Conservation (phyloP, 768 basidiomycete genomes). For the Hericium erinaceus region DNA sequence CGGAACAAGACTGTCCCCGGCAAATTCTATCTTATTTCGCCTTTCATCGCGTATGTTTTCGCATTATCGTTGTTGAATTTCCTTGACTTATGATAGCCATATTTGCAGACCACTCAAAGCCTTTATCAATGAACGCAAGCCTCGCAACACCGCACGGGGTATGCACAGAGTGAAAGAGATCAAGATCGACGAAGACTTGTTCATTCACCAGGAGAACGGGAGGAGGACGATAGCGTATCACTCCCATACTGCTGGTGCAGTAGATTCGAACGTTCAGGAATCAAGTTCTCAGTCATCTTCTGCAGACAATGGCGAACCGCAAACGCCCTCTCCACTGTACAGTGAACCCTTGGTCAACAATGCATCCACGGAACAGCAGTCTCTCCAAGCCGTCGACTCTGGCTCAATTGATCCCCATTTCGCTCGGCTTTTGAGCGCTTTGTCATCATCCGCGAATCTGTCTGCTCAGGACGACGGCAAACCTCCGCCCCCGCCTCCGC, state of each 20-base stretch:
- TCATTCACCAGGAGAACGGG: slow-evolving; percentile 20
- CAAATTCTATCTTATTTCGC: slow-evolving; percentile 92
- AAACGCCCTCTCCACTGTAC: slow-evolving; percentile 56
- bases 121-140: slow-evolving; percentile 58
- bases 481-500: background rate
- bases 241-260: slow-evolving; percentile 21
- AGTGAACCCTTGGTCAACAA: slow-evolving; percentile 30
- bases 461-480: background rate
- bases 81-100: slow-evolving; percentile 3
- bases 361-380: slow-evolving; percentile 19
- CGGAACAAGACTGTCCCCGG: slow-evolving; percentile 57
- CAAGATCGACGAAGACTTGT: slow-evolving; percentile 10
- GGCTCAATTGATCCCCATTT: slow-evolving; percentile 58
- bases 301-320: slow-evolving; percentile 49
- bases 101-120: slow-evolving; percentile 48
- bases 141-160: slow-evolving; percentile 36
- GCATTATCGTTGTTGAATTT: background rate
- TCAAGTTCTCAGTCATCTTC: slow-evolving; percentile 63
- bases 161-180: slow-evolving; percentile 18
- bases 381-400: slow-evolving; percentile 21
- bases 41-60: slow-evolving; percentile 71
- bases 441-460: slow-evolving; percentile 43
- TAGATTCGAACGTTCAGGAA: slow-evolving; percentile 34
- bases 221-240: slow-evolving; percentile 15
- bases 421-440: slow-evolving; percentile 52